Base-by-base conservation (phyloP, 176 grass and related monocot species). In the Cocos nucifera region DNA sequence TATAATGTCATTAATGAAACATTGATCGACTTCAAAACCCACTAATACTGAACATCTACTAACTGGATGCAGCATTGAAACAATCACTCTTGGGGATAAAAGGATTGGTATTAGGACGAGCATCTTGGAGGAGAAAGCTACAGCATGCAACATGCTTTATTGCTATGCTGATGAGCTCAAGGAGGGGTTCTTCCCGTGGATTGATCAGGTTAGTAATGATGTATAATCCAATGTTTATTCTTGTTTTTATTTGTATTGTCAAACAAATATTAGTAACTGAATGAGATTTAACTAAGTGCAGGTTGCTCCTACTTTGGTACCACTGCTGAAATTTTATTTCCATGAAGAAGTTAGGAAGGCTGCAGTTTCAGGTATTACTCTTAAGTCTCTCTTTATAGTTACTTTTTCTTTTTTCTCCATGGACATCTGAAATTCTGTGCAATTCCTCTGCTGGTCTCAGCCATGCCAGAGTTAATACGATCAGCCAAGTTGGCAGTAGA, bases 161-260 rank as follows among this genome's bases (percentile, higher is more conserved):
- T 98, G 94, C 58, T 98, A 98, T 74, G 94, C 88, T 59, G 94
- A 98, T 83, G 94, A 98, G 54, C 88, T 98, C 27, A 92, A 98
- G 67, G 94, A 98, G 70, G 94, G 94, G 5, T 98, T 98, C 82
- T 98, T 81, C 63, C 94, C 88, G 49, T 98, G 94, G 94, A 92
- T 98, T 48, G 94, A 98, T 74, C 94, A 98, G 93, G 93, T 98
- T 82, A 26, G 26, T 64, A 63, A 22, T 73, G 53, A 51, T 56
- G 10, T 12, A 12, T 12, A 44, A 44, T 44, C 35, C 48, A 30
- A 3, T 18, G 49, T 15, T 6, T 50, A 30, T 35, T 67, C 19
- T 2, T 50, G 8, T 75, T 32, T 16, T 32, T 50, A 53, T 6
- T 3, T 5, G 10, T 5, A 15, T 54, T 28, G 14, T 69, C 14